These are phyloP conservation scores for Triticum timopheevii DNA, from an alignment of 176 grass and related monocot species.

Conservation along the genomic window DNA sequence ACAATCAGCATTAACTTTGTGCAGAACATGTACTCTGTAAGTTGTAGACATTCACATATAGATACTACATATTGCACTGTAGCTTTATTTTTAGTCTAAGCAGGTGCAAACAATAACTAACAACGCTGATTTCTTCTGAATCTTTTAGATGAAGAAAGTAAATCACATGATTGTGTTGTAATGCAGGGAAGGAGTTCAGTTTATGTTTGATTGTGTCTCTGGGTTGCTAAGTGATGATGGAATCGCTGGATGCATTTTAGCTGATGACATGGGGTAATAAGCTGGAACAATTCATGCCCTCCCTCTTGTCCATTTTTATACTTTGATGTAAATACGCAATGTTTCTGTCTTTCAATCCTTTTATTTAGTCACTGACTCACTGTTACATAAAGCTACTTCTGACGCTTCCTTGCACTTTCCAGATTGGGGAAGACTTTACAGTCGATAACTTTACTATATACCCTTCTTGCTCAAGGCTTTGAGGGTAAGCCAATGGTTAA, in stretches of 20 bases:
- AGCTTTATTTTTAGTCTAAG: neutral
- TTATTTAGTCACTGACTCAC: slow-evolving; percentile 12
- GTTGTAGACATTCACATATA: neutral
- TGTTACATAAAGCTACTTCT: slow-evolving; percentile 22
- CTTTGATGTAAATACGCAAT: neutral
- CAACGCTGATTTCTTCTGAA: neutral
- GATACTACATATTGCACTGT: neutral
- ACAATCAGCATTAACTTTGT: neutral
- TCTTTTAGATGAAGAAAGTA: slow-evolving; percentile 20
- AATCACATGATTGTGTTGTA: slow-evolving; percentile 38
- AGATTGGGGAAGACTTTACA: slow-evolving; percentile 98
- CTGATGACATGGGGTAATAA: slow-evolving; percentile 98
- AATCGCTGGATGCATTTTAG: slow-evolving; percentile 94
- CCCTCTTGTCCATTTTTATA: slow-evolving; percentile 3
- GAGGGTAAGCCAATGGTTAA: slow-evolving; percentile 91
- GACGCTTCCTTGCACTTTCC: slow-evolving; percentile 27
- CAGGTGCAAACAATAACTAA: neutral
- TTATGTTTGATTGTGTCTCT: slow-evolving; percentile 99
- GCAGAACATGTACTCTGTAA: neutral
- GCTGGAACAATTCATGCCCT: neutral
- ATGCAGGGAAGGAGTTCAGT: slow-evolving; percentile 97
- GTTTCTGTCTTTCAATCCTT: slow-evolving; percentile 10
- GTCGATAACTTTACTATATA: slow-evolving; percentile 88
- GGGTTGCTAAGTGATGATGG: slow-evolving; percentile 78
- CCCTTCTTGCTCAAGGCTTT: slow-evolving; percentile 89